Base-by-base conservation (phyloP, 2,329 filamentous ascomycete species). In the Epichloe coenophiala region DNA sequence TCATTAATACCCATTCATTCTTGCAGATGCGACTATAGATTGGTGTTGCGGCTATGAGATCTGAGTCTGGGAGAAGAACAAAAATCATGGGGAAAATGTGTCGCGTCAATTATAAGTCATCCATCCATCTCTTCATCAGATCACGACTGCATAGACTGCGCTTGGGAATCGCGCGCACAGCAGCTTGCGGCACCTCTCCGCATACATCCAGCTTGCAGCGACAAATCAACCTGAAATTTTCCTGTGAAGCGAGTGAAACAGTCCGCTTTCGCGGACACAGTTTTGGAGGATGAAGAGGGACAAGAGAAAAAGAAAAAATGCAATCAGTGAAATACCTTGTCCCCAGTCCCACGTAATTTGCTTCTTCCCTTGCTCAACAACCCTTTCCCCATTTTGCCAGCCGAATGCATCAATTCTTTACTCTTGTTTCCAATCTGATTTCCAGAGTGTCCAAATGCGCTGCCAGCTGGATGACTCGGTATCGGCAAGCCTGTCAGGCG, bases 361-460 rank as follows among this genome's bases (percentile, higher is more conserved):
- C 79, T 91, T 70, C 86, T 91, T 58, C 90, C 88, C 71, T 95
- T 95, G 57, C 86, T 88, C 65, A 96, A 83, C 56, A 96, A 68
- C 48, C 90, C 91, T 71, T 95, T 95, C 46, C 90, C 89, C 52
- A 88, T 88, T 63, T 88, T 89, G 49, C 88, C 88, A 50, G 90
- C 90, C 21, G 84, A 84, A 56, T 93, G 86, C 63, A 96, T 76
- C 31, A 96, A 71, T 60, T 94, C 89, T 70, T 95, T 96, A 64
- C 90, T 83, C 71, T 90, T 91, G 39, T 83, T 78, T 58, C 88
- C 85, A 64, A 90, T 79, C 61, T 85, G 80, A 56, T 77, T 73
- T 53, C 76, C 69, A 46, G 78, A 78, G 52, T 74, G 71, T 41
- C 73, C 73, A 57, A 79, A 74, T 37, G 70, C 66, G 60, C 70